Evolutionary conservation across 2,329 filamentous ascomycete genomes (phyloP).

Genomic region (Fusarium gaditjirri): DNA sequence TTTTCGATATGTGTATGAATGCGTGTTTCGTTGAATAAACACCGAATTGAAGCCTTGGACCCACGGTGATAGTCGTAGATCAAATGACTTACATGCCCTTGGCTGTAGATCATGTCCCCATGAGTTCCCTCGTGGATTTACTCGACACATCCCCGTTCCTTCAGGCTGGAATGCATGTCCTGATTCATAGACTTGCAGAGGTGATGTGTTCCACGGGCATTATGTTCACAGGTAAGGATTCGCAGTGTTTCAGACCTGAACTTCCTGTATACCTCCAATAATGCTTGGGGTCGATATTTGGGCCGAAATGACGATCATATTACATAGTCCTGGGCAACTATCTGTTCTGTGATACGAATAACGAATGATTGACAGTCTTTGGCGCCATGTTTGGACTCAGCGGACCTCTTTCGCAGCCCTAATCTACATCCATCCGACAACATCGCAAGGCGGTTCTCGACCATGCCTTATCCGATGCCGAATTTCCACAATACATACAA

Average conservation of each 20-base stretch:
- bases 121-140: neutral
- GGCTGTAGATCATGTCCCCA: conserved; percentile 26
- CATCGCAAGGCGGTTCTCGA: neutral
- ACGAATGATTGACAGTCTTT: neutral
- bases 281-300: neutral
- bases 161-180: conserved; percentile 7
- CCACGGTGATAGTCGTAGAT: conserved; percentile 2
- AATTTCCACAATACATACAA: conserved; percentile 10
- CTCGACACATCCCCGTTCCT: conserved; percentile 4
- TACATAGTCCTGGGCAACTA: neutral
- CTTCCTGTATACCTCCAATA: neutral
- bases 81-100: conserved; percentile 8
- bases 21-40: neutral
- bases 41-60: conserved; percentile 11
- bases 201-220: neutral
- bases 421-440: neutral
- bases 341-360: neutral
- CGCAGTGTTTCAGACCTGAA: neutral
- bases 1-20: neutral
- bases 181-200: conserved; percentile 4
- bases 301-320: neutral
- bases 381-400: conserved; percentile 20
- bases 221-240: neutral
- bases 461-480: conserved; percentile 9
- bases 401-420: conserved; percentile 1